phyloP scores from a whole-genome alignment of 805 yeast genomes.

The Sugiyamaella mastotermitis region DNA sequence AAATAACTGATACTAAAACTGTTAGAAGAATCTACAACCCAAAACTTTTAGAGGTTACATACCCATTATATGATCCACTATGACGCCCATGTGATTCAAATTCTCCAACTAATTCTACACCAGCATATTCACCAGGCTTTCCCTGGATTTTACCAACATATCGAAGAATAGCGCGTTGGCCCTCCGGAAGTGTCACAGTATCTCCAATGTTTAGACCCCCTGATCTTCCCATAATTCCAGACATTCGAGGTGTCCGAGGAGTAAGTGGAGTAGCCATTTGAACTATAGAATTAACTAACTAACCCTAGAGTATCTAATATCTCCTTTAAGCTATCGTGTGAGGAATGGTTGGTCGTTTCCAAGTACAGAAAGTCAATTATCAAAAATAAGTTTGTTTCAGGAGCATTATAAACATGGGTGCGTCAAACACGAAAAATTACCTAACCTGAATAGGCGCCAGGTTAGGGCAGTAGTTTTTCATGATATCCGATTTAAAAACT shows the following conservation, averaged over 20 bases:
- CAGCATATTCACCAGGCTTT: slow-evolving; percentile 75
- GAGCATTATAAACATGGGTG: too few species aligned
- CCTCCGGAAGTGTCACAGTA: slow-evolving; percentile 47
- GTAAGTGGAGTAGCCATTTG: slow-evolving; percentile 4
- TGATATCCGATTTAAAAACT: too few species aligned
- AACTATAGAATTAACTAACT: too few species aligned
- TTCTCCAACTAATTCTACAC: slow-evolving; percentile 75
- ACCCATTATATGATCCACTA: slow-evolving; percentile 70
- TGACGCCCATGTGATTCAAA: slow-evolving; percentile 68
- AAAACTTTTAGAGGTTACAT: too few species aligned
- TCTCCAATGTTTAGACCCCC: slow-evolving; percentile 29
- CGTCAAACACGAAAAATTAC: too few species aligned
- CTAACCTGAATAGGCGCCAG: too few species aligned
- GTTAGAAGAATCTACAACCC: background rate
- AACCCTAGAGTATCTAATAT: too few species aligned
- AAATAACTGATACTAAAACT: slow-evolving; percentile 57
- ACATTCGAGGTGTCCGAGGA: slow-evolving; percentile 9
- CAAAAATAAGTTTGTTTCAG: too few species aligned
- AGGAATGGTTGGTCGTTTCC: too few species aligned
- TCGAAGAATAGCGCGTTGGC: slow-evolving; percentile 60
- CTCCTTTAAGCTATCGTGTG: too few species aligned
- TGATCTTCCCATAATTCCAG: slow-evolving; percentile 1
- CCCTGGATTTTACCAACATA: slow-evolving; percentile 70
- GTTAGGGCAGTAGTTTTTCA: too few species aligned
- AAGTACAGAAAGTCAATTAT: too few species aligned